Base-by-base conservation (phyloP, 202 grass and related monocot species). In the Zizania palustris region DNA sequence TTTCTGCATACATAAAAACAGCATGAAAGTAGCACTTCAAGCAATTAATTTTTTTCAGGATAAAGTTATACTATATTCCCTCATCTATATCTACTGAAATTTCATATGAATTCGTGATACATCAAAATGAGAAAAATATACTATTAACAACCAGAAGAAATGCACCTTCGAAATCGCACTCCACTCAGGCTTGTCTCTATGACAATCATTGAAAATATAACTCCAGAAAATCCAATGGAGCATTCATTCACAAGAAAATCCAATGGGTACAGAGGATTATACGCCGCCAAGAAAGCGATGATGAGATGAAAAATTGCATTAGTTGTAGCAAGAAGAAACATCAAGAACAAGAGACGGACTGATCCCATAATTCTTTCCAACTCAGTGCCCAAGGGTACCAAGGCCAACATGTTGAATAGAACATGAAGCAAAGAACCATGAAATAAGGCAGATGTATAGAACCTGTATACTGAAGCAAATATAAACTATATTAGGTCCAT, bases 291-390 rank as follows among this genome's bases (percentile, higher is more conserved):
- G 72, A 90, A 91, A 63, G 96, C 89, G 81, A 99, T 77, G 58
- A 82, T 65, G 62, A 99, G 85, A 96, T 99, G 92, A 50, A 92
- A 80, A 83, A 99, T 79, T 73, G 96, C 87, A 85, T 99, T 96
- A 60, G 82, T 89, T 60, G 89, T 91, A 74, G 92, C 91, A 76
- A 99, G 89, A 80, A 99, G 82, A 77, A 99, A 67, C 39, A 89
- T 99, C 81, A 99, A 82, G 79, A 92, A 99, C 49, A 99, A 89
- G 46, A 99, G 89, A 34, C 87, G 80, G 65, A 99, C 67, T 73
- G 92, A 96, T 79, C 96, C 96, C 96, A 99, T 99, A 73, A 99
- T 99, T 75, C 92, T 95, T 72, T 99, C 96, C 85, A 99, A 79
- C 60, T 93, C 96, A 0, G 78, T 86, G 37, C 96, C 96, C 85